Conservation (phyloP, 108 stramenopile species). For the Discostella stelligeroides region DNA sequence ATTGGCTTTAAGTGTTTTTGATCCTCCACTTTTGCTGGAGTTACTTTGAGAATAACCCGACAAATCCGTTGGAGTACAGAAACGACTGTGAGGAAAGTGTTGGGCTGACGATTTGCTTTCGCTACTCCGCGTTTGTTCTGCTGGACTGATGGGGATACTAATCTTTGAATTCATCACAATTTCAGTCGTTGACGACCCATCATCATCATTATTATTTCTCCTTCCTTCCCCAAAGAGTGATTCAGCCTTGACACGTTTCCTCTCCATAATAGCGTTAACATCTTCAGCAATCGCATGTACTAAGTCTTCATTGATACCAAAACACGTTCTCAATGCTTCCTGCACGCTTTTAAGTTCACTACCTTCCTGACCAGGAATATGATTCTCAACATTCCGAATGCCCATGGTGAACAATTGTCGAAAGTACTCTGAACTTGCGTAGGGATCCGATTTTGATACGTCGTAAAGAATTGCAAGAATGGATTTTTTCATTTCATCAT, state of each 20-base stretch:
- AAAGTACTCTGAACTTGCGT: slow-evolving; percentile 5
- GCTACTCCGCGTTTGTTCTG: background rate
- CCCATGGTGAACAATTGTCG: background rate
- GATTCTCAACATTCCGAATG: background rate
- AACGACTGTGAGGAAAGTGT: background rate
- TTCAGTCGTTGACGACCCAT: background rate
- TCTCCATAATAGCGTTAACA: background rate
- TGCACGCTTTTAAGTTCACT: background rate
- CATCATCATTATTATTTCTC: background rate
- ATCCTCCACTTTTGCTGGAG: background rate
- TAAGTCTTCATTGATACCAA: slow-evolving; percentile 6
- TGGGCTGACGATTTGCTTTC: background rate
- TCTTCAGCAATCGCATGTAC: background rate
- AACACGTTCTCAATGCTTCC: slow-evolving; percentile 2
- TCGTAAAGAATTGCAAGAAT: background rate
- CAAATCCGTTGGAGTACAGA: background rate
- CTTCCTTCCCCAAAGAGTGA: background rate
- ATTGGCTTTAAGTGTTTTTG: background rate
- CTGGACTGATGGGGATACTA: no score
- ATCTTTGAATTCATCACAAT: no score
- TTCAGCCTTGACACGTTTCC: background rate
- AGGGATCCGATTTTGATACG: background rate
- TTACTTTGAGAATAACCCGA: background rate
- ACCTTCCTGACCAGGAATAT: background rate
- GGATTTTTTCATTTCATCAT: background rate